Conservation (phyloP, 768 basidiomycete species). For the Pholiota microspora region DNA sequence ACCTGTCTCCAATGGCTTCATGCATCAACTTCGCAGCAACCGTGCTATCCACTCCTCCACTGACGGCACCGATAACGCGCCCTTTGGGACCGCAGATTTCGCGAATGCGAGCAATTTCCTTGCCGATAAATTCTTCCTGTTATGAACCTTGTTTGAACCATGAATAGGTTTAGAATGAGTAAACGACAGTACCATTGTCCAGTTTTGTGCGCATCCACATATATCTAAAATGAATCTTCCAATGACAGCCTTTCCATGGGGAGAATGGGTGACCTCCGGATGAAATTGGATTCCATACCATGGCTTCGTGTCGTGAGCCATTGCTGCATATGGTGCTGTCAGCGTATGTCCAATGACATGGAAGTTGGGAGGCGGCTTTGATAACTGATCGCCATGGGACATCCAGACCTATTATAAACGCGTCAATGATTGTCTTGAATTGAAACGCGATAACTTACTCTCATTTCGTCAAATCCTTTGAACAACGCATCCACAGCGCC, state of each 20-base stretch:
- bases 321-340: constrained; percentile 89
- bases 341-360: constrained; percentile 84
- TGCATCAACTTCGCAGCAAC: constrained; percentile 99
- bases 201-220: constrained; percentile 76
- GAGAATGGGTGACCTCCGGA: constrained; percentile 96
- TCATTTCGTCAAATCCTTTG: constrained; percentile 80
- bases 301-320: constrained; percentile 86
- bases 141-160: constrained; percentile 2
- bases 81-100: constrained; percentile 93
- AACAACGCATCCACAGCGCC: constrained; percentile 74
- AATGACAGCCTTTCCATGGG: constrained; percentile 86
- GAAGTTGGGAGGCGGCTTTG: constrained; percentile 77
- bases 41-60: constrained; percentile 96
- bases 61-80: constrained; percentile 96
- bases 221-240: constrained; percentile 80
- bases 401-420: constrained; percentile 83
- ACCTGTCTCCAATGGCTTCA: constrained; percentile 98
- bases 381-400: constrained; percentile 97
- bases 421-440: neutral
- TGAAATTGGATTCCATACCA: constrained; percentile 99
- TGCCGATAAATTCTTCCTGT: constrained; percentile 96
- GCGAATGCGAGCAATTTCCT: constrained; percentile 91
- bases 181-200: constrained; percentile 79
- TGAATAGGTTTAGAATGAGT: constrained; percentile 7
- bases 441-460: constrained; percentile 44